These are phyloP conservation scores for Paecilomyces formosus DNA, from an alignment of 2,329 filamentous ascomycete genomes.

Conservation along the genomic window DNA sequence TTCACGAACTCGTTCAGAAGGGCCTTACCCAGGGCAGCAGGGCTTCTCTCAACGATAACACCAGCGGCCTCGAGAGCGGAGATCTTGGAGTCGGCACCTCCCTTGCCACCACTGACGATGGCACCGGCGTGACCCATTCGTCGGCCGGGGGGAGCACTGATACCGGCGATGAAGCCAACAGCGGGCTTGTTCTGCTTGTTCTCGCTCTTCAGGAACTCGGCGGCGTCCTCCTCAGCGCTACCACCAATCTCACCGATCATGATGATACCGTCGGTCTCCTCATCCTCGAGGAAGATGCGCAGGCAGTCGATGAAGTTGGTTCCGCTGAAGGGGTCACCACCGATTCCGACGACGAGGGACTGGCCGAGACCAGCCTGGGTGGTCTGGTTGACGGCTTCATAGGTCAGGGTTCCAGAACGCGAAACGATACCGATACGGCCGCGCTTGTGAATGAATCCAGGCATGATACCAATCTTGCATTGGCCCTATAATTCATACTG, in stretches of 20 bases:
- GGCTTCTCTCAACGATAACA: slow-evolving; percentile 92
- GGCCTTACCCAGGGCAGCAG: slow-evolving; percentile 84
- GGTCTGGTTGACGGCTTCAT: slow-evolving; percentile 99
- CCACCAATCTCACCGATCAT: slow-evolving; percentile 99
- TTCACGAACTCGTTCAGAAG: slow-evolving; percentile 93
- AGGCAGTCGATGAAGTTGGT: slow-evolving; percentile 99
- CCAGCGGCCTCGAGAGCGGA: slow-evolving; percentile 84
- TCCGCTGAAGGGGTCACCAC: slow-evolving; percentile 95
- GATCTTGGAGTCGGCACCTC: slow-evolving; percentile 97
- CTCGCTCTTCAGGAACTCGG: slow-evolving; percentile 87
- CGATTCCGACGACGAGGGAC: slow-evolving; percentile 96
- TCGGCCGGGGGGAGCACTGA: slow-evolving; percentile 90
- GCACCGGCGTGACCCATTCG: slow-evolving; percentile 99
- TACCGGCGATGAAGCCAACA: slow-evolving; percentile 96
- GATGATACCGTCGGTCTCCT: slow-evolving; percentile 97
- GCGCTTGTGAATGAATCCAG: slow-evolving; percentile 99
- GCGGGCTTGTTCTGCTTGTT: slow-evolving; percentile 94
- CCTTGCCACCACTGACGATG: slow-evolving; percentile 96
- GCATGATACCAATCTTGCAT: slow-evolving; percentile 99
- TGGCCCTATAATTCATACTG: slow-evolving; percentile 54
- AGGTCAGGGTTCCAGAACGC: slow-evolving; percentile 94
- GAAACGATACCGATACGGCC: slow-evolving; percentile 98
- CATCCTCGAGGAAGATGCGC: slow-evolving; percentile 90
- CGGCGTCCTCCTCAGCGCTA: slow-evolving; percentile 93
- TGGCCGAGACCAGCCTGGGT: slow-evolving; percentile 94